These are phyloP conservation scores for Stagonosporopsis cucurbitacearum DNA, from an alignment of 2,329 filamentous ascomycete species.

Conservation along the genomic window DNA sequence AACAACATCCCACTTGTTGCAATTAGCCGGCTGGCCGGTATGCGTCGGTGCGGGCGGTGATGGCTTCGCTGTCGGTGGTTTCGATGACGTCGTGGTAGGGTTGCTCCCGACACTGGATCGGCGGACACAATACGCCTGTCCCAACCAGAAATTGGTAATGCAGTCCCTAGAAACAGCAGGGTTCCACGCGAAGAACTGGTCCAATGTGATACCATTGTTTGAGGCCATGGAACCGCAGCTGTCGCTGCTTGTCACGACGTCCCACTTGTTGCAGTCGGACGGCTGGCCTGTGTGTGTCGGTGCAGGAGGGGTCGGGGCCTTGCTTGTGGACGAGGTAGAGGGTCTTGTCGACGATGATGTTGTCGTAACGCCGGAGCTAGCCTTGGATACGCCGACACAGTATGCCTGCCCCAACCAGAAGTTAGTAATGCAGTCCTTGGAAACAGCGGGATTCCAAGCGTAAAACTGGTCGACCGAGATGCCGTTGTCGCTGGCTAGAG, in stretches of 20 bases:
- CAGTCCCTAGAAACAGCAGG: slow-evolving; percentile 4
- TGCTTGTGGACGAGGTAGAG: too few relatives aligned
- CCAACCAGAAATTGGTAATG: not conserved
- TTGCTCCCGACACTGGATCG: not conserved
- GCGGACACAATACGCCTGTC: not conserved
- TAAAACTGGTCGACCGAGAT: slow-evolving; percentile 5
- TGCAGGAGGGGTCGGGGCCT: too few relatives aligned
- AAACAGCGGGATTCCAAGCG: slow-evolving; percentile 6
- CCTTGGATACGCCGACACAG: not conserved
- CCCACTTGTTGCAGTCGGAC: slow-evolving; percentile 3
- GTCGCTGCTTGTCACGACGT: not conserved
- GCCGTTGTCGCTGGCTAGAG: not conserved
- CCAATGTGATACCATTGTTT: not conserved
- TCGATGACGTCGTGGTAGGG: not conserved
- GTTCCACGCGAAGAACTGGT: slow-evolving; percentile 6
- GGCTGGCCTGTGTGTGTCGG: slow-evolving; percentile 3
- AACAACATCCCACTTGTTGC: not conserved
- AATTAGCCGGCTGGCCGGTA: not conserved
- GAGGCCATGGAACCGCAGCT: slow-evolving; percentile 2
- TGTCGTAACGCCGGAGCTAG: not conserved
- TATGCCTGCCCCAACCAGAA: not conserved
- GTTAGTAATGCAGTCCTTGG: slow-evolving; percentile 1
- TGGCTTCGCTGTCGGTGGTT: not conserved
- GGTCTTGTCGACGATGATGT: not conserved
- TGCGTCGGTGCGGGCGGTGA: not conserved